These are phyloP conservation scores for Fraxinus greggii DNA, from an alignment of 305 asterid genomes.

Conservation along the genomic window DNA sequence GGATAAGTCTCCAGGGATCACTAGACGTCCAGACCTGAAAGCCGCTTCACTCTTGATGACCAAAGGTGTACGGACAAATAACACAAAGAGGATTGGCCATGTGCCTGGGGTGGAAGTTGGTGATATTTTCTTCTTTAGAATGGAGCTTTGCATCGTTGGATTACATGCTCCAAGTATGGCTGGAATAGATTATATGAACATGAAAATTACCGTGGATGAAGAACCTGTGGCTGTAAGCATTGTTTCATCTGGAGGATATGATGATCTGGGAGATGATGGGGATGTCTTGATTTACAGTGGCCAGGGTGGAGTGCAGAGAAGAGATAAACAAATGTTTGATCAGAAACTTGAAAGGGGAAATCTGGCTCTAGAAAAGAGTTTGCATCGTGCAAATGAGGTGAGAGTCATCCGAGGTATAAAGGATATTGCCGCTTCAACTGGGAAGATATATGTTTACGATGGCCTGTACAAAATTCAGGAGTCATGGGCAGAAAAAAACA, in stretches of 20 bases:
- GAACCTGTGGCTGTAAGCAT: conserved; percentile 89
- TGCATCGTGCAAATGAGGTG: conserved; percentile 54
- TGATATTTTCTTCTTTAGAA: conserved; percentile 80
- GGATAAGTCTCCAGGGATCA: conserved; percentile 39
- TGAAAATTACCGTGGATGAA: conserved; percentile 53
- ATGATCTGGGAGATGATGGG: conserved; percentile 68
- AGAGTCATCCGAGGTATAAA: conserved; percentile 66
- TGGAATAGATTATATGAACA: conserved; percentile 78
- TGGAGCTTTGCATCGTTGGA: conserved; percentile 82
- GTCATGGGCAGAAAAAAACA: conserved; percentile 51
- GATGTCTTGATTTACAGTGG: conserved; percentile 53
- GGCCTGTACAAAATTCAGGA: conserved; percentile 48
- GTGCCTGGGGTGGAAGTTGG: conserved; percentile 83
- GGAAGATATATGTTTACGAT: conserved; percentile 77
- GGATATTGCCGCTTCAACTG: conserved; percentile 41
- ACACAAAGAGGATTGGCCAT: conserved; percentile 55
- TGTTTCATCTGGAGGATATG: conserved; percentile 90
- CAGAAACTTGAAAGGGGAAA: conserved; percentile 62
- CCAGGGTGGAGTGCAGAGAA: conserved; percentile 57
- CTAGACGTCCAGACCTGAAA: conserved; percentile 74
- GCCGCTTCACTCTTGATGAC: conserved; percentile 62
- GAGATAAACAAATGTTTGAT: conserved; percentile 50
- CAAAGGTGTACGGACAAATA: conserved; percentile 67
- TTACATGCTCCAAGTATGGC: conserved; percentile 86
- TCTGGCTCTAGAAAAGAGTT: conserved; percentile 56